These are phyloP conservation scores for Novymonas esmeraldas DNA, from an alignment of 208 protist genomes.

Conservation along the genomic window DNA sequence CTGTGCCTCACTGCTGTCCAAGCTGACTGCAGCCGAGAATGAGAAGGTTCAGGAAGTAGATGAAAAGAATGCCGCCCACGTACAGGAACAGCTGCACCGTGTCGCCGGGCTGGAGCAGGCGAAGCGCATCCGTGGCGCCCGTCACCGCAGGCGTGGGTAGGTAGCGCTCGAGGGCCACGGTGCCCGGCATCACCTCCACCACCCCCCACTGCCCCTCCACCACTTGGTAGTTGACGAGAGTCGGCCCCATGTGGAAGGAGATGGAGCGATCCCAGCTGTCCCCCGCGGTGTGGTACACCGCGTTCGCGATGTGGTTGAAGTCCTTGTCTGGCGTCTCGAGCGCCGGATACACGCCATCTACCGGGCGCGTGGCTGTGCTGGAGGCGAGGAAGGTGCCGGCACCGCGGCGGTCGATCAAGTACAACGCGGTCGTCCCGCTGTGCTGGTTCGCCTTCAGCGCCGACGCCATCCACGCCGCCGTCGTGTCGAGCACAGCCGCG, in stretches of 20 bases:
- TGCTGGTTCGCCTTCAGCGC: conserved; percentile 29
- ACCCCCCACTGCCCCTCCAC: conserved; percentile 53
- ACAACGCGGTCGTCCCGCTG: conserved; percentile 38
- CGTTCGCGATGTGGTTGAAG: conserved; percentile 39
- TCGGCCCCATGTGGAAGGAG: conserved; percentile 35
- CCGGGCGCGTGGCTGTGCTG: conserved; percentile 8
- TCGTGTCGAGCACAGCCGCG: conserved; percentile 41
- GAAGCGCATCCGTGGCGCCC: conserved; percentile 50
- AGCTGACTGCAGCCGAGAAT: conserved; percentile 58
- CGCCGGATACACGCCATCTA: conserved; percentile 31
- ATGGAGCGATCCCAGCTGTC: conserved; percentile 30
- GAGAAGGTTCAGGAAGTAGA: conserved; percentile 58
- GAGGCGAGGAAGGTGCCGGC: conserved; percentile 45
- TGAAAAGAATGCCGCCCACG: conserved; percentile 45
- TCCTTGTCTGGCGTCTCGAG: conserved; percentile 37
- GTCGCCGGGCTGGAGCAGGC: conserved; percentile 46
- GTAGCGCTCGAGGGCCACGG: conserved; percentile 47
- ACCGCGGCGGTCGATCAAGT: conserved; percentile 52
- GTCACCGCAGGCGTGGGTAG: conserved; percentile 52
- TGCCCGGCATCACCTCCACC: conserved; percentile 53
- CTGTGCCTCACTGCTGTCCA: conserved; percentile 19
- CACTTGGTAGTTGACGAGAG: conserved; percentile 53
- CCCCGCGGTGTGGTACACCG: conserved; percentile 32
- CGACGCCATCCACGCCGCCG: conserved; percentile 30
- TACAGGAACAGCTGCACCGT: conserved; percentile 55